These are phyloP conservation scores for Diversispora epigaea DNA, from an alignment of 192 early-diverging fungal species.

Conservation along the genomic window DNA sequence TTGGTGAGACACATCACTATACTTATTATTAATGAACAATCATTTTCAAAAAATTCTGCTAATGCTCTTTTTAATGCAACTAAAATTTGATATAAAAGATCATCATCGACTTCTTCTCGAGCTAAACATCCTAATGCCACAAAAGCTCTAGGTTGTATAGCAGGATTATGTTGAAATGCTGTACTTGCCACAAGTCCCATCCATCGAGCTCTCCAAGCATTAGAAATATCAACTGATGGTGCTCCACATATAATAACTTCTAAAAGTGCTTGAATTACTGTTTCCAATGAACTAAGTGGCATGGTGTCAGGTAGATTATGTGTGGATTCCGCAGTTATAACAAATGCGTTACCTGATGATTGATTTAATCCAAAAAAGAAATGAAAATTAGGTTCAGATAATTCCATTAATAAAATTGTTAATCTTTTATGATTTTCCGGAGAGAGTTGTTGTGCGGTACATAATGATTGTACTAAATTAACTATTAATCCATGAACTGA, in stretches of 20 bases:
- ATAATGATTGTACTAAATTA: conserved; percentile 84
- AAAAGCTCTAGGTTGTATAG: conserved; percentile 92
- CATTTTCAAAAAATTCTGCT: conserved; percentile 78
- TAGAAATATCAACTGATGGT: conserved; percentile 66
- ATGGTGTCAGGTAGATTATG: conserved; percentile 52
- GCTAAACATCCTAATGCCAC: conserved; percentile 85
- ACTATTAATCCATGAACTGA: conserved; percentile 90
- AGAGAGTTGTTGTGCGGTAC: conserved; percentile 57
- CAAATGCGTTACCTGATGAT: conserved; percentile 67
- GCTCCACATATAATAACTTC: conserved; percentile 68
- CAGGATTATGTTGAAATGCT: conserved; percentile 93
- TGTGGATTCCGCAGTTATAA: conserved; percentile 54
- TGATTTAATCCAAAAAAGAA: conserved; percentile 73
- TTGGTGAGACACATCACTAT: conserved; percentile 90
- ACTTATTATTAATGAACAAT: conserved; percentile 75
- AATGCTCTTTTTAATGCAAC: conserved; percentile 85
- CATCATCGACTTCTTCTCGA: conserved; percentile 87
- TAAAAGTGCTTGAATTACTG: conserved; percentile 60
- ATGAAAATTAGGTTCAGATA: conserved; percentile 79
- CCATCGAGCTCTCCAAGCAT: conserved; percentile 87
- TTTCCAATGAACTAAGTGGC: conserved; percentile 50
- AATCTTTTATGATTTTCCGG: conserved; percentile 56
- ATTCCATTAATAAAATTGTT: conserved; percentile 64
- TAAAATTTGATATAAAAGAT: conserved; percentile 86
- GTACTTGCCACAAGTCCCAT: conserved; percentile 86